Conservation (phyloP, 2,329 filamentous ascomycete genomes). For the Pleurostoma richardsiae region DNA sequence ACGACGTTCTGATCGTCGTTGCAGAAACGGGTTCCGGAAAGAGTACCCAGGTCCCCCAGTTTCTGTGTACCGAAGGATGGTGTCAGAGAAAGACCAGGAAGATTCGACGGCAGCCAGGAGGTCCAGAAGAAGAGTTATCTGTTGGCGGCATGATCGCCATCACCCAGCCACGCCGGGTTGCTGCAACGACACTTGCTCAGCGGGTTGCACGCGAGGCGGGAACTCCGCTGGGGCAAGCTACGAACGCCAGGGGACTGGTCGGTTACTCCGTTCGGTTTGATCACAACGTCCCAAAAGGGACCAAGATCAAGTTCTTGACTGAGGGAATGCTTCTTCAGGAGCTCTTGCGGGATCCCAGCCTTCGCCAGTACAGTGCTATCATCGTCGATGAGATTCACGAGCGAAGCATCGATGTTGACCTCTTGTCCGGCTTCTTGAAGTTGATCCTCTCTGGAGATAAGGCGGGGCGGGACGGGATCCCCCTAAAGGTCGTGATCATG, state of each 20-base stretch:
- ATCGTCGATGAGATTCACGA: slow-evolving; percentile 98
- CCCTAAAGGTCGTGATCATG: slow-evolving; percentile 91
- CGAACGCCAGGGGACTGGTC: slow-evolving; percentile 52
- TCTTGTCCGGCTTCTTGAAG: slow-evolving; percentile 83
- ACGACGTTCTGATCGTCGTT: slow-evolving; percentile 76
- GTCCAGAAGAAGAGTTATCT: slow-evolving; percentile 34
- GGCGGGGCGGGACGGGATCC: slow-evolving; percentile 62
- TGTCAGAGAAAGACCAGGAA: slow-evolving; percentile 58
- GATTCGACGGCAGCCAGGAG: slow-evolving; percentile 23
- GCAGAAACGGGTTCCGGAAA: slow-evolving; percentile 97
- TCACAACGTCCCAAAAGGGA: slow-evolving; percentile 74
- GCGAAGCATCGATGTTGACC: slow-evolving; percentile 87
- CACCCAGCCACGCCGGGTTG: slow-evolving; percentile 89
- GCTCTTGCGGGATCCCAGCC: slow-evolving; percentile 75
- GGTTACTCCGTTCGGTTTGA: slow-evolving; percentile 97
- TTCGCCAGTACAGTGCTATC: slow-evolving; percentile 82
- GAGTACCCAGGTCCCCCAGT: slow-evolving; percentile 93
- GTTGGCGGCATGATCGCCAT: slow-evolving; percentile 84
- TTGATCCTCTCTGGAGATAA: slow-evolving; percentile 63
- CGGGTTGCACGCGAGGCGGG: slow-evolving; percentile 77
- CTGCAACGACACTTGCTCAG: slow-evolving; percentile 83
- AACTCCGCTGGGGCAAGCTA: slow-evolving; percentile 40
- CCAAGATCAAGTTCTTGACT: slow-evolving; percentile 87
- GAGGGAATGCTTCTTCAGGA: slow-evolving; percentile 97
- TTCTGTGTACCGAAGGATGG: slow-evolving; percentile 75